A percentile compares a stretch with the other conserved stretches of the same genome.
phyloP scores from a whole-genome alignment of 1,139 yeast species.

The Yamadazyma dushanensis region DNA sequence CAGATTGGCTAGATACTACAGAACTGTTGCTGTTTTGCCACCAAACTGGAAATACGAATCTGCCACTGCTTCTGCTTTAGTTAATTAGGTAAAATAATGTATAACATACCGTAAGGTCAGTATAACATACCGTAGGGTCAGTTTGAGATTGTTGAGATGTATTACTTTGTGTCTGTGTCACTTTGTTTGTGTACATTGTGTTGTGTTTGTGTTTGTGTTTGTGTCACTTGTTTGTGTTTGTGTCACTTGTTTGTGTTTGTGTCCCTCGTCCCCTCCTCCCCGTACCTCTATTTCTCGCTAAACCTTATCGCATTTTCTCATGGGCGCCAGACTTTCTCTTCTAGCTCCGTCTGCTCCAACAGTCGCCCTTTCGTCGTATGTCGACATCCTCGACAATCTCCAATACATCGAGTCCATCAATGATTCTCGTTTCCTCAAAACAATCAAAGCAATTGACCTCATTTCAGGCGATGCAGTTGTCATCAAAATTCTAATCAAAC shows the following conservation, averaged over 20 bases:
- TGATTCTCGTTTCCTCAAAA: conserved; percentile 81
- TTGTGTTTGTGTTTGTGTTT: neutral
- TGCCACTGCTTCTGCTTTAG: conserved; percentile 99
- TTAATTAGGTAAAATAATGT: conserved; percentile 59
- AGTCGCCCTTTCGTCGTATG: conserved; percentile 86
- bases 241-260: neutral
- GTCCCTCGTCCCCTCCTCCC: neutral
- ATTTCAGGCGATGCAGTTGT: conserved; percentile 63
- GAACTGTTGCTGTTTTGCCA: conserved; percentile 97
- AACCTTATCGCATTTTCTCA: conserved; percentile 21
- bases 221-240: neutral
- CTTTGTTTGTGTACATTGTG: too few species aligned
- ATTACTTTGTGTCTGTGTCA: too few species aligned
- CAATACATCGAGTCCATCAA: conserved; percentile 72
- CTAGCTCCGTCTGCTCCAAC: conserved; percentile 91
- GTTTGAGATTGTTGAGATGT: too few species aligned
- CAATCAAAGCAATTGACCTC: conserved; percentile 72
- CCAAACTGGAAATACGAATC: conserved; percentile 99
- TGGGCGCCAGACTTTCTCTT: conserved; percentile 88
- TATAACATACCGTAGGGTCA: too few species aligned
- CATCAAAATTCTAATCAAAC: conserved; percentile 81
- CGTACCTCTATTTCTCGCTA: neutral
- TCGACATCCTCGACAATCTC: conserved; percentile 71
- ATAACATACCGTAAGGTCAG: conserved; percentile 5
- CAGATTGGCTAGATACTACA: conserved; percentile 99